Evolutionary conservation across 2,329 filamentous ascomycete species (phyloP).

Genomic region (Aspergillus tamarii): DNA sequence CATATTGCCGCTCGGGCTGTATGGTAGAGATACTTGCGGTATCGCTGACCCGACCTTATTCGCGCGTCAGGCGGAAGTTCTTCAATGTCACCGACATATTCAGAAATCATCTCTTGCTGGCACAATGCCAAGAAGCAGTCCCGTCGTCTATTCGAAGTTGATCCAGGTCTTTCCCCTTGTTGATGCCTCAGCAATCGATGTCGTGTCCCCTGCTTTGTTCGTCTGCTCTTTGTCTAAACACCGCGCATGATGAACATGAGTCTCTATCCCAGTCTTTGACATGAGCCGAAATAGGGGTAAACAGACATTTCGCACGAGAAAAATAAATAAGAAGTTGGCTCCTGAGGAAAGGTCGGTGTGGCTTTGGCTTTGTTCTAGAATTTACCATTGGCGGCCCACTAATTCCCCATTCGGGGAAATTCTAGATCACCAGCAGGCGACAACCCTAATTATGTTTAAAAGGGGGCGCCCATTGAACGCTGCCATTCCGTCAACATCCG

Average conservation of each 20-base stretch:
- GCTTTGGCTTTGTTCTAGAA: constrained; percentile 10
- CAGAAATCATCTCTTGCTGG: constrained; percentile 10
- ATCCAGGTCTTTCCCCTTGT: not conserved
- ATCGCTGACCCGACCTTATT: constrained; percentile 16
- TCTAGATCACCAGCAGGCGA: not conserved
- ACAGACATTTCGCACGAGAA: not conserved
- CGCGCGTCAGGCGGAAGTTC: constrained; percentile 26
- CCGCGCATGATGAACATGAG: not conserved
- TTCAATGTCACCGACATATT: constrained; percentile 19
- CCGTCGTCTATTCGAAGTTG: not conserved
- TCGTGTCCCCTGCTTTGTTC: not conserved
- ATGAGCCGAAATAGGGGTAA: not conserved
- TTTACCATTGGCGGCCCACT: constrained; percentile 9
- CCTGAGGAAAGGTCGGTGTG: not conserved
- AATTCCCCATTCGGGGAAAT: constrained; percentile 4
- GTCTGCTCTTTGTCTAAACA: not conserved
- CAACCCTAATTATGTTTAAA: constrained; percentile 2
- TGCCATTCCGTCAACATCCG: not conserved
- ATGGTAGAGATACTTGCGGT: constrained; percentile 22
- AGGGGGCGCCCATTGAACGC: not conserved
- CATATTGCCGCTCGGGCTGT: constrained; percentile 23
- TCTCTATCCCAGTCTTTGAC: not conserved
- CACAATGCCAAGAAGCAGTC: not conserved
- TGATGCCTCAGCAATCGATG: not conserved
- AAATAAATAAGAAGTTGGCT: not conserved